phyloP scores from a whole-genome alignment of 2,329 filamentous ascomycete species.

The Boeremia exigua region DNA sequence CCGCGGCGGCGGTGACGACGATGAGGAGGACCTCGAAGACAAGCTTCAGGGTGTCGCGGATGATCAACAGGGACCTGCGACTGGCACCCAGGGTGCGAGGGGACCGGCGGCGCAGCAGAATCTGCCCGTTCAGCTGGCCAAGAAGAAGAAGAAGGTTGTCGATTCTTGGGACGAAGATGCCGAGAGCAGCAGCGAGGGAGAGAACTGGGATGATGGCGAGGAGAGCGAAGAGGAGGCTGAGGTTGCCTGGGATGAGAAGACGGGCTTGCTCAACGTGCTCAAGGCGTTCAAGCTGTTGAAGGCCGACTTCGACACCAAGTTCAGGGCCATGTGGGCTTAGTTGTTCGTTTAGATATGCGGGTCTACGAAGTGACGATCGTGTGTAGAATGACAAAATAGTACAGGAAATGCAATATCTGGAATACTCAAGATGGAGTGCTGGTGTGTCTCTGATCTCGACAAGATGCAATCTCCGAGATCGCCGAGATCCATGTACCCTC shows the following conservation, averaged over 20 bases:
- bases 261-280: slow-evolving; percentile 62
- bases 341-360: background rate
- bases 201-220: slow-evolving; percentile 37
- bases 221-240: slow-evolving; percentile 32
- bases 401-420: too few species aligned
- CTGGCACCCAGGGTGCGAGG: slow-evolving; percentile 33
- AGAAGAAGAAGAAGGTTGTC: slow-evolving; percentile 49
- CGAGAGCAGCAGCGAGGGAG: slow-evolving; percentile 49
- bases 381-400: background rate
- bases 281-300: slow-evolving; percentile 65
- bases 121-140: slow-evolving; percentile 37
- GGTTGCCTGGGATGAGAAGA: slow-evolving; percentile 53
- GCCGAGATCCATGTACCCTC: too few species aligned
- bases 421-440: too few species aligned
- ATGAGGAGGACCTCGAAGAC: slow-evolving; percentile 55
- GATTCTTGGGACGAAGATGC: slow-evolving; percentile 51
- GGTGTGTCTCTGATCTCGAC: too few species aligned
- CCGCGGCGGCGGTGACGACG: slow-evolving; percentile 58
- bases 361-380: background rate
- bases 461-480: too few species aligned
- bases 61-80: slow-evolving; percentile 22
- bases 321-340: slow-evolving; percentile 66
- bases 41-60: slow-evolving; percentile 39
- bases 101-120: slow-evolving; percentile 35
- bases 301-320: slow-evolving; percentile 68